Base-by-base conservation (phyloP, 2,329 filamentous ascomycete genomes). In the Fusarium praegraminearum region DNA sequence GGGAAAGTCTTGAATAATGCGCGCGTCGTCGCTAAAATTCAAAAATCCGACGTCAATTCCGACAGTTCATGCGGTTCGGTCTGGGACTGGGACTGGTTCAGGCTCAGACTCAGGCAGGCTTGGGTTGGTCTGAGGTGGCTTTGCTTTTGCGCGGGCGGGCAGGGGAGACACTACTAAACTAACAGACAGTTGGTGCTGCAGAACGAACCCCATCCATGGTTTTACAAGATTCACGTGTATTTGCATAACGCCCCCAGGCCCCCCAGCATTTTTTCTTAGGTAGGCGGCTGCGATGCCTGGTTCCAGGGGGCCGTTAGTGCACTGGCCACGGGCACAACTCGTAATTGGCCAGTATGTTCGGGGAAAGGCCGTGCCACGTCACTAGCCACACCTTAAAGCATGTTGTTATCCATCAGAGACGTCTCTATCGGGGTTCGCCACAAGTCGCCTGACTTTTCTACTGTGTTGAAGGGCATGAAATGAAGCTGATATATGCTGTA, bases 31-130 rank as follows among this genome's bases (percentile, higher is more conserved):
- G 71, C 69, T 74, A 73, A 65, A 65, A 61, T 65, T 63, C 49
- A 51, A 65, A 66, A 65, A 61, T 49, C 65, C 71, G 63, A 70
- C 71, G 62, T 66, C 71, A 69, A 72, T 76, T 72, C 65, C 67
- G 68, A 62, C 46, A 70, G 71, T 76, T 76, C 74, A 76, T 76
- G 74, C 72, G 69, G 61, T 65, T 65, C 62, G 54, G 56, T 67
- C 68, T 49, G 52, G 57, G 30, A 22, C 51, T 57, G 55, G 55
- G 55, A 53, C 55, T 57, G 59, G 32, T 43, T 62, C 45, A 38
- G 44, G 58, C 58, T 64, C 56, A 54, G 60, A 41, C 60, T 62
- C 45, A 60, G 44, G 58, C 45, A 60, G 44, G 58, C 58, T 62
- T 22, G 43, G 58, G 38, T 44, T 55, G 47, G 61, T 53, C 46